Base-by-base conservation (phyloP, 805 yeast genomes). In the Zygosaccharomyces siamensis region DNA sequence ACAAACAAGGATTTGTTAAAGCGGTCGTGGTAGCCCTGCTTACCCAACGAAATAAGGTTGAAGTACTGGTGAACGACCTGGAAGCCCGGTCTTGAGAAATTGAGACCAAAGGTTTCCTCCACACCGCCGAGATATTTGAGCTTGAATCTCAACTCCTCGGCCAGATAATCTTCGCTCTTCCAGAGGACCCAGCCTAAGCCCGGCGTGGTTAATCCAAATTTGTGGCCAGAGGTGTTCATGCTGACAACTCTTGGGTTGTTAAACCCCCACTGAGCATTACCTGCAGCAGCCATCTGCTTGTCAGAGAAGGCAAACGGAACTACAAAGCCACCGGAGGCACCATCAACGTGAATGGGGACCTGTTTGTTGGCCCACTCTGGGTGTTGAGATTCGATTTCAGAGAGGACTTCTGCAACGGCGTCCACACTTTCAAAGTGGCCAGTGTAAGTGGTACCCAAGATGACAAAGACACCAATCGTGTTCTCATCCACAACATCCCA, bases 171-270 rank as follows among this genome's bases (percentile, higher is more conserved):
- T 38, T 74, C 72, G 63, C 81, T 81, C 64, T 83, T 80, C 89
- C 95, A 90, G 47, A 89, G 69, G 52, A 89, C 81, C 96, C 96
- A 89, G 46, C 97, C 97, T 45, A 87, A 75, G 38, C 97, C 97
- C 8, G 92, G 95, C 23, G 95, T 80, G 27, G 90, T 85, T 43
- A 89, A 73, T 31, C 97, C 97, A 69, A 86, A 89, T 70, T 89
- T 89, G 72, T 89, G 97, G 50, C 97, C 96, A 1, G 95, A 86
- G 8, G 95, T 79, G 72, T 89, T 90, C 70, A 89, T 89, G 27
- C 90, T 82, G 53, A 77, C 80, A 41, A 89, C 97, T 52, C 96
- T 76, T 23, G 79, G 79, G 42, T 85, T 64, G 52, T 81, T 71
- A 71, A 89, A 90, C 66, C 89, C 96, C 97, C 97, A 89, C 11